These are phyloP conservation scores for grape (Vitis vinifera) DNA, from an alignment of 164 flowering plant genomes.

Conservation along the genomic window DNA sequence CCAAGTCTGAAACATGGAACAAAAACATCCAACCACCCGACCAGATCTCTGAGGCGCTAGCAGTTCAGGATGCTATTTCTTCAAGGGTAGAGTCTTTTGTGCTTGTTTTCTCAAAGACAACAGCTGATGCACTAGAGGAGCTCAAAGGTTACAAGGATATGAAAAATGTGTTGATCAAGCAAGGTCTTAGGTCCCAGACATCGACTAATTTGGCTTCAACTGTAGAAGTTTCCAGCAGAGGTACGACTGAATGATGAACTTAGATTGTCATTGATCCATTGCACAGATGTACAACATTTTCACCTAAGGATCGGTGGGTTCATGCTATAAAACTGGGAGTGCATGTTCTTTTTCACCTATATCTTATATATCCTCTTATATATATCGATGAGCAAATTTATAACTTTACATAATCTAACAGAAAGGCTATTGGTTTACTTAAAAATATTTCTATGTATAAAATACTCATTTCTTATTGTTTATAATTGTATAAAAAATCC, in stretches of 20 bases:
- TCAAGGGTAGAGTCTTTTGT: conserved; percentile 36
- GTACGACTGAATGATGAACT: neutral
- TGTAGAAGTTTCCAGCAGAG: conserved; percentile 9
- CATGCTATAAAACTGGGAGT: neutral
- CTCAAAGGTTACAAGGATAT: conserved; percentile 57
- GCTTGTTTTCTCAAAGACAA: conserved; percentile 47
- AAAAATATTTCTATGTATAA: neutral
- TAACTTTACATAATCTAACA: neutral
- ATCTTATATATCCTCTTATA: neutral
- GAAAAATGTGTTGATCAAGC: conserved; percentile 54
- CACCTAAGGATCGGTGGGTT: conserved; percentile 2
- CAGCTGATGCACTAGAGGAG: conserved; percentile 81
- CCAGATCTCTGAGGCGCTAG: conserved; percentile 15
- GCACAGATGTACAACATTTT: conserved; percentile 12
- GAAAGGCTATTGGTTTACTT: neutral
- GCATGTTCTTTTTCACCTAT: neutral
- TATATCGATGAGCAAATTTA: neutral
- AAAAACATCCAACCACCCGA: conserved; percentile 16
- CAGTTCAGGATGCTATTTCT: conserved; percentile 19
- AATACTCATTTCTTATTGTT: neutral
- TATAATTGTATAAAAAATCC: neutral
- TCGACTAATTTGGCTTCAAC: conserved; percentile 6
- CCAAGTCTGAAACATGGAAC: conserved; percentile 25
- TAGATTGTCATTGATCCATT: neutral
- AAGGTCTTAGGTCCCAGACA: conserved; percentile 29